phyloP scores from a whole-genome alignment of 805 yeast species.

The Lipomyces yamanashiensis region DNA sequence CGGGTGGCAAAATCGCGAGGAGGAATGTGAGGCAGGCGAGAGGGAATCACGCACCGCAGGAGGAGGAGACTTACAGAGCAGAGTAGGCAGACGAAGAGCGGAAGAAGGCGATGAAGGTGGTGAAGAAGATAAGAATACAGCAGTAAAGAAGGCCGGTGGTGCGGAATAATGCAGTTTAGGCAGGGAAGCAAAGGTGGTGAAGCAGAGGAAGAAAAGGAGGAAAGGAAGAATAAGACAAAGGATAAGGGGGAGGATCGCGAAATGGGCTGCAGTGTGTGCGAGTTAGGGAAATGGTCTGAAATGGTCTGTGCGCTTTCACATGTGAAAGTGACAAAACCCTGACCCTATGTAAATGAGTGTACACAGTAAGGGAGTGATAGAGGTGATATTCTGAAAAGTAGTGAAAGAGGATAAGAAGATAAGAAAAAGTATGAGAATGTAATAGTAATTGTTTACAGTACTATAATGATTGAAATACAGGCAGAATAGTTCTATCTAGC shows the following conservation, averaged over 20 bases:
- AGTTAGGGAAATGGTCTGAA: background rate
- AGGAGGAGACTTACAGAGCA: background rate
- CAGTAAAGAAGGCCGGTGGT: background rate
- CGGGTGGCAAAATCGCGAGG: background rate
- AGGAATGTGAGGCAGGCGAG: constrained; percentile 3
- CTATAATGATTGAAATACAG: too few species aligned
- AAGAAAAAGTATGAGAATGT: too few species aligned
- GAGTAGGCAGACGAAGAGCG: background rate
- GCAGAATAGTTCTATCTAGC: too few species aligned
- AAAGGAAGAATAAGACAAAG: background rate
- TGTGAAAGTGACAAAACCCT: constrained; percentile 16
- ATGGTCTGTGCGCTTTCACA: constrained; percentile 2
- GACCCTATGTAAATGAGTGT: background rate
- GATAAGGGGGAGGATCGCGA: background rate
- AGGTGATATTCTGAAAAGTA: too few species aligned
- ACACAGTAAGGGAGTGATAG: background rate
- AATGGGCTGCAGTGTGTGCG: constrained; percentile 2
- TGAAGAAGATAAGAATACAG: background rate
- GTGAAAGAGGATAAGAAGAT: too few species aligned
- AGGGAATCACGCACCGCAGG: background rate
- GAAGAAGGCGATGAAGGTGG: background rate
- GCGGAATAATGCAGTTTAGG: background rate
- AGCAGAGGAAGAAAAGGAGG: constrained; percentile 1
- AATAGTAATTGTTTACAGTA: too few species aligned
- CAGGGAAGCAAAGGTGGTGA: background rate